phyloP scores from a whole-genome alignment of 1,284 basidiomycete genomes.

The Ceratobasidium sp. region DNA sequence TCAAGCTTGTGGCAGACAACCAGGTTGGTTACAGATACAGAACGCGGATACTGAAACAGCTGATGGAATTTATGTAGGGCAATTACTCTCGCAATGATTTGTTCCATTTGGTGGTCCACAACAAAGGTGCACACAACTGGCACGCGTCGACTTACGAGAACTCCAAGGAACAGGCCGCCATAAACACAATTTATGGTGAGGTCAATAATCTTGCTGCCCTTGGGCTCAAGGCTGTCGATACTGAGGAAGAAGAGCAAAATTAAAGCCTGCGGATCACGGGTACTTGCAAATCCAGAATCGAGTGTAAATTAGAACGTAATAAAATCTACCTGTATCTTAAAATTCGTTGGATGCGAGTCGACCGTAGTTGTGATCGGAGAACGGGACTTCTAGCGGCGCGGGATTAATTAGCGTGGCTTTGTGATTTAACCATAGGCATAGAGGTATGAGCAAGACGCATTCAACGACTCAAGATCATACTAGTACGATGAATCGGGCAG shows the following conservation, averaged over 20 bases:
- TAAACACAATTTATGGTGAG: conserved; percentile 1
- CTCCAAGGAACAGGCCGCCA: background rate
- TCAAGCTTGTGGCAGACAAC: conserved; percentile 16
- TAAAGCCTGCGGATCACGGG: background rate
- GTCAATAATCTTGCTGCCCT: conserved; percentile 7
- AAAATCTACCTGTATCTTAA: too few species aligned
- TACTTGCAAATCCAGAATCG: background rate
- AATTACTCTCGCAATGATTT: conserved; percentile 18
- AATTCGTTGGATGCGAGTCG: too few species aligned
- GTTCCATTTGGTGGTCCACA: conserved; percentile 14
- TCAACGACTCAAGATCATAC: too few species aligned
- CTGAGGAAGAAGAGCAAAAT: background rate
- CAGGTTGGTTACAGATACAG: background rate
- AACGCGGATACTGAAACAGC: background rate
- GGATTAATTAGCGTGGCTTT: too few species aligned
- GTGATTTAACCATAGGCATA: too few species aligned
- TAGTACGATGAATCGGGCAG: too few species aligned
- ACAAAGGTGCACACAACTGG: conserved; percentile 12
- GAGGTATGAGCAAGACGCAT: too few species aligned
- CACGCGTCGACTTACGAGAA: conserved; percentile 8
- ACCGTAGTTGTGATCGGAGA: too few species aligned
- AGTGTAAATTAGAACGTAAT: background rate
- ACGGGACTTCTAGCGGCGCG: too few species aligned
- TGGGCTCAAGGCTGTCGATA: background rate
- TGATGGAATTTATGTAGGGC: background rate